These are phyloP conservation scores for Petunia hybrid DNA, from an alignment of 305 asterid species.

Conservation along the genomic window DNA sequence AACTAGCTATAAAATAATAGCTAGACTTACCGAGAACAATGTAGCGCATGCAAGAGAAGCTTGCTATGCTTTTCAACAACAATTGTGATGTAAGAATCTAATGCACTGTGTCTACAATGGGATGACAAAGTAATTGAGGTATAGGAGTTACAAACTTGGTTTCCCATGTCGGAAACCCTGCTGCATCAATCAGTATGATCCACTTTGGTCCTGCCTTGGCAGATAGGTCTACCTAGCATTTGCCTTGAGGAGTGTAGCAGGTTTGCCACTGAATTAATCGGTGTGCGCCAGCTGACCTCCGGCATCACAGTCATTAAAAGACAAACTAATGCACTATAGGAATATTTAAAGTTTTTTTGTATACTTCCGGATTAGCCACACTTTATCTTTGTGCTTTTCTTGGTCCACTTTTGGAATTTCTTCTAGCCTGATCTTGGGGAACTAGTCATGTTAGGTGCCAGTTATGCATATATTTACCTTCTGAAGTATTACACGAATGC, in stretches of 20 bases:
- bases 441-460: background rate
- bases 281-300: background rate
- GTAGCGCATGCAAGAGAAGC: background rate
- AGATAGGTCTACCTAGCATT: background rate
- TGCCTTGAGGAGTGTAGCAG: slow-evolving; percentile 7
- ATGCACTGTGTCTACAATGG: background rate
- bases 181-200: background rate
- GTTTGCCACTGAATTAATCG: slow-evolving; percentile 13
- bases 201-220: background rate
- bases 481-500: slow-evolving; percentile 10
- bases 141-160: background rate
- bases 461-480: slow-evolving; percentile 7
- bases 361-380: background rate
- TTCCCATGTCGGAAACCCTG: background rate
- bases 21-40: background rate
- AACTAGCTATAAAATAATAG: background rate
- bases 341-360: background rate
- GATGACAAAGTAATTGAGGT: background rate
- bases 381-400: background rate
- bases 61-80: background rate
- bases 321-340: background rate
- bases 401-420: slow-evolving; percentile 1
- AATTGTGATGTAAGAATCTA: background rate
- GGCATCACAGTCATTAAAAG: background rate
- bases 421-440: slow-evolving; percentile 14